Evolutionary conservation across 805 yeast genomes (phyloP).

Genomic region (Lipomyces yamadae): DNA sequence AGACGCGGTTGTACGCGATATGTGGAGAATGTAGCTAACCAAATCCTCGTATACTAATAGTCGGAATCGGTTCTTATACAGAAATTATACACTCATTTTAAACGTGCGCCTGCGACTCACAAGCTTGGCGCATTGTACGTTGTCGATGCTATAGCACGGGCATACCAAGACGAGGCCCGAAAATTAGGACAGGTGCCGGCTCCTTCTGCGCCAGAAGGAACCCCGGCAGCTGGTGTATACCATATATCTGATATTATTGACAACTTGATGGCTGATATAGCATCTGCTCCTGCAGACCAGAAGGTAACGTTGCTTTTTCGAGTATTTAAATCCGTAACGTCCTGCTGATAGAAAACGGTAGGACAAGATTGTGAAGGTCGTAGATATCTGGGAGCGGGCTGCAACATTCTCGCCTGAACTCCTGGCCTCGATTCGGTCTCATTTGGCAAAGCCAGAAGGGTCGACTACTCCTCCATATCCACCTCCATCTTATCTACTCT

Average conservation of each 20-base stretch:
- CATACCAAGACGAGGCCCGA: constrained; percentile 74
- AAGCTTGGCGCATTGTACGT: constrained; percentile 91
- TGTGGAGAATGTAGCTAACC: constrained; percentile 28
- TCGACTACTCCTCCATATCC: constrained; percentile 74
- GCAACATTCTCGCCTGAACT: constrained; percentile 69
- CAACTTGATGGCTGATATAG: constrained; percentile 64
- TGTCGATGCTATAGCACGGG: constrained; percentile 89
- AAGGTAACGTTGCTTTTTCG: constrained; percentile 39
- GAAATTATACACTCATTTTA: constrained; percentile 67
- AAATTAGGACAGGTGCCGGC: constrained; percentile 52
- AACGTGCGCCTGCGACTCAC: constrained; percentile 74
- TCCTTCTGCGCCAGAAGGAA: constrained; percentile 56
- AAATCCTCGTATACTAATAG: constrained; percentile 34
- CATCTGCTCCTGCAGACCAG: constrained; percentile 60
- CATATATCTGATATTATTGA: constrained; percentile 68
- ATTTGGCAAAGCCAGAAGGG: constrained; percentile 50
- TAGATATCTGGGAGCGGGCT: constrained; percentile 91
- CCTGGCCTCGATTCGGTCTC: constrained; percentile 60
- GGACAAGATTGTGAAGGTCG: constrained; percentile 78
- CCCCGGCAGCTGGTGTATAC: constrained; percentile 73
- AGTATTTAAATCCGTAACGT: background rate
- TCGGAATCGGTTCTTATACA: constrained; percentile 62
- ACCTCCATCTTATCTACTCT: constrained; percentile 52
- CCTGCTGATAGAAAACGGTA: constrained; percentile 8
- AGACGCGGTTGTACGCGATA: constrained; percentile 1